Conservation (phyloP, 768 basidiomycete species). For the Leccinum rimulosum region DNA sequence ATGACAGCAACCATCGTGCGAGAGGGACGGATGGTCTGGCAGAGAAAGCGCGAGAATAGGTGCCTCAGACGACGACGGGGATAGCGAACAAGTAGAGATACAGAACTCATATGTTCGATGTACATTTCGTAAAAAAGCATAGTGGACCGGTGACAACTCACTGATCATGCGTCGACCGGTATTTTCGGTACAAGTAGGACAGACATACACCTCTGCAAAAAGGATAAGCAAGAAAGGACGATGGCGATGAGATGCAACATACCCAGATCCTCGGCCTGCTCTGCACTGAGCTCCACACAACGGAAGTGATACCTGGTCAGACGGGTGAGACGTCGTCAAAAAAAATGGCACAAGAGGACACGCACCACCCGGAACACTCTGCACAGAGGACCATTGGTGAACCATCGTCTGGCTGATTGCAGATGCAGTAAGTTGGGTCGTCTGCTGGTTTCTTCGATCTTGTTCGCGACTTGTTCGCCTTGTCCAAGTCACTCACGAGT, state of each 20-base stretch:
- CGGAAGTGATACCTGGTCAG: slow-evolving; percentile 75
- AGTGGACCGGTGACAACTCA: slow-evolving; percentile 61
- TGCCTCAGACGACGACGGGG: slow-evolving; percentile 33
- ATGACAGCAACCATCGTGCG: slow-evolving; percentile 32
- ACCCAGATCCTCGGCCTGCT: slow-evolving; percentile 78
- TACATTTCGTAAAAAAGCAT: slow-evolving; percentile 31
- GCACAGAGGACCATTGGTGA: slow-evolving; percentile 79
- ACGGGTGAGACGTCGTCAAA: slow-evolving; percentile 4
- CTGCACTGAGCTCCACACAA: slow-evolving; percentile 63
- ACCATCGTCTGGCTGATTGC: slow-evolving; percentile 69
- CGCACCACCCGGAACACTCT: slow-evolving; percentile 70
- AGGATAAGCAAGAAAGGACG: slow-evolving; percentile 14
- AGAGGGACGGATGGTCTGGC: slow-evolving; percentile 33
- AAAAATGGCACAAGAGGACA: background rate
- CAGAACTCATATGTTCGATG: slow-evolving; percentile 37
- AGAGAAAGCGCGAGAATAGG: slow-evolving; percentile 29
- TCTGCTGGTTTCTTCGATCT: slow-evolving; percentile 27
- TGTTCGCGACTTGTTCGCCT: slow-evolving; percentile 29
- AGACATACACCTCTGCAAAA: slow-evolving; percentile 57
- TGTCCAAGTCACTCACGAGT: slow-evolving; percentile 26
- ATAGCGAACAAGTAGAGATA: slow-evolving; percentile 35
- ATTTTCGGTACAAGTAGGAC: slow-evolving; percentile 52
- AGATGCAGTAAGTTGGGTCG: slow-evolving; percentile 48
- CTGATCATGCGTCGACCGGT: slow-evolving; percentile 68
- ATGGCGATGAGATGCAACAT: slow-evolving; percentile 34